A percentile compares a stretch with the other conserved stretches of the same genome.
Evolutionary conservation across 352 stramenopile species (phyloP).

Genomic region (Elongisporangium anandrum): DNA sequence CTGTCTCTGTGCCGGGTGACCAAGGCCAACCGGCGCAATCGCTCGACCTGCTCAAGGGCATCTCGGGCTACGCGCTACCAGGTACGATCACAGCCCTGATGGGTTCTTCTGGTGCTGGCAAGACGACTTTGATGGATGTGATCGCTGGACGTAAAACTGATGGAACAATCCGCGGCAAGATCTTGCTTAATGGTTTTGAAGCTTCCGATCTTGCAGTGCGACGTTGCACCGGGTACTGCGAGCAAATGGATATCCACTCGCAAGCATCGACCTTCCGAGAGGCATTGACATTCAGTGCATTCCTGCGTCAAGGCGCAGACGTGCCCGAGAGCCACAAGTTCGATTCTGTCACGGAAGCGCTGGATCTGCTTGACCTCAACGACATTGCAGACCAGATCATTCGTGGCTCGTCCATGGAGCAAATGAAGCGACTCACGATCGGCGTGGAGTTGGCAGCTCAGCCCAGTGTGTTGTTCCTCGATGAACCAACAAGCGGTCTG

Average conservation of each 20-base stretch:
- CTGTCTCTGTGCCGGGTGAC: constrained; percentile 31
- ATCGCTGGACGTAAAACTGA: constrained; percentile 88
- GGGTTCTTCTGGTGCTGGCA: constrained; percentile 76
- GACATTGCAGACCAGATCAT: constrained; percentile 61
- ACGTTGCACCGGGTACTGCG: constrained; percentile 60
- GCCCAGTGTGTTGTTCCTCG: constrained; percentile 84
- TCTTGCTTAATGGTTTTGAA: constrained; percentile 55
- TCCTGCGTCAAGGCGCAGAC: constrained; percentile 56
- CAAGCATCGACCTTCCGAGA: constrained; percentile 89
- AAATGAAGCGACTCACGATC: constrained; percentile 74
- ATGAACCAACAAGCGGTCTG: constrained; percentile 90
- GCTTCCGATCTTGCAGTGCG: constrained; percentile 50
- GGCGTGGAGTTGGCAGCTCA: constrained; percentile 90
- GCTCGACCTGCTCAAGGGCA: constrained; percentile 48
- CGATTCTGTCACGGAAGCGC: constrained; percentile 50
- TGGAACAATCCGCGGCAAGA: constrained; percentile 68
- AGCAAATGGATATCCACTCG: constrained; percentile 90
- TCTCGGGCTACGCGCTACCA: constrained; percentile 49
- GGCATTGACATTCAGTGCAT: constrained; percentile 90
- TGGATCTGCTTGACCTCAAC: constrained; percentile 50
- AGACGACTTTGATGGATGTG: constrained; percentile 95
- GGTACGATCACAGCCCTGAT: constrained; percentile 69
- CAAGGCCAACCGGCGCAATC: constrained; percentile 20
- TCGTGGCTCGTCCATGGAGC: constrained; percentile 47
- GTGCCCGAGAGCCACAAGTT: constrained; percentile 38